A percentile compares a stretch with the other conserved stretches of the same genome.
These are phyloP conservation scores for Seiridium unicorne DNA, from an alignment of 2,329 filamentous ascomycete species.

Conservation along the genomic window DNA sequence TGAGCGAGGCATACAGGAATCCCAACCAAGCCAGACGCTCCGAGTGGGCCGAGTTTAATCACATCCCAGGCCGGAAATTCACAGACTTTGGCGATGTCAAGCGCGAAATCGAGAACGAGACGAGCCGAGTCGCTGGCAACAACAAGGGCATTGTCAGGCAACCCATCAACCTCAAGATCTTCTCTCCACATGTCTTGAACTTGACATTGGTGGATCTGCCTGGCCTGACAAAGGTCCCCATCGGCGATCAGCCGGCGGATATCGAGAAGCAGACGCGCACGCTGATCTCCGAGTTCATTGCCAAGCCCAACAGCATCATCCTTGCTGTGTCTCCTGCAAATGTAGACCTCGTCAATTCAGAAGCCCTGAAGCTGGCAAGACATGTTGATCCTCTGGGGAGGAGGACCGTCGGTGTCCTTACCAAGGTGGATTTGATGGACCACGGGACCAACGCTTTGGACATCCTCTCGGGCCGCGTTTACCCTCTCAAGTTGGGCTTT, in stretches of 20 bases:
- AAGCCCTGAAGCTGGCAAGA: constrained; percentile 91
- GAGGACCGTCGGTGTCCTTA: constrained; percentile 93
- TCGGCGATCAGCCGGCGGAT: constrained; percentile 94
- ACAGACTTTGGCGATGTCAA: constrained; percentile 92
- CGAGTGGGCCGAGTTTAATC: constrained; percentile 94
- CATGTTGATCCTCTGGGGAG: constrained; percentile 95
- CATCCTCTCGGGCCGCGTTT: constrained; percentile 95
- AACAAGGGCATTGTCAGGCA: constrained; percentile 99
- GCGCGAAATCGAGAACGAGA: constrained; percentile 96
- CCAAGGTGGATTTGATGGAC: constrained; percentile 97
- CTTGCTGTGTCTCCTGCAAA: constrained; percentile 96
- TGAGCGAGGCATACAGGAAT: constrained; percentile 72
- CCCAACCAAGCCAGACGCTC: constrained; percentile 65
- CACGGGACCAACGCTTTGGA: constrained; percentile 97
- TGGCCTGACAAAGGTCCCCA: constrained; percentile 95
- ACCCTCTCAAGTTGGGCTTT: constrained; percentile 94
- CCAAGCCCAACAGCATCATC: constrained; percentile 97
- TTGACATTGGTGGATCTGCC: constrained; percentile 94
- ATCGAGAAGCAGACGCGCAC: constrained; percentile 98
- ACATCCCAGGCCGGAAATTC: constrained; percentile 85
- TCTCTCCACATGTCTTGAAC: constrained; percentile 94
- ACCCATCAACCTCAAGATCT: constrained; percentile 98
- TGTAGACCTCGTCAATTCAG: constrained; percentile 97
- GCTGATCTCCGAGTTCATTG: constrained; percentile 96
- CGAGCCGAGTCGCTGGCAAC: constrained; percentile 82